Conservation (phyloP, 129 eudicot genomes). For the Helianthus tuberosus region DNA sequence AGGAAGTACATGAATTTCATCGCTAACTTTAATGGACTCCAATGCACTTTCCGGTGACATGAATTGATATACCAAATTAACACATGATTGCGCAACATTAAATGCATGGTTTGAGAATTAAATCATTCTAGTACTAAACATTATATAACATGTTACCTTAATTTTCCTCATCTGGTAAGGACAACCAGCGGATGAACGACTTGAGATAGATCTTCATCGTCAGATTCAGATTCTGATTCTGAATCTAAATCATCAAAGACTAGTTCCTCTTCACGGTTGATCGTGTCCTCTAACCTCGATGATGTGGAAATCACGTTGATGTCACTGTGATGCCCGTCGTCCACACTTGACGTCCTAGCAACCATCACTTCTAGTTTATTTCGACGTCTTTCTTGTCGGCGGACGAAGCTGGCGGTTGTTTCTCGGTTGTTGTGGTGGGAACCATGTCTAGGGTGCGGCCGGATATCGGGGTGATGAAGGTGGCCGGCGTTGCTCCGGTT, state of each 20-base stretch:
- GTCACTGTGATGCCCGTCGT: slow-evolving; percentile 24
- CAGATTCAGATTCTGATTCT: slow-evolving; percentile 25
- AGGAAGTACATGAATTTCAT: slow-evolving; percentile 78
- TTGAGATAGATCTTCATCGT: slow-evolving; percentile 34
- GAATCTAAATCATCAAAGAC: slow-evolving; percentile 45
- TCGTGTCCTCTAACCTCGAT: slow-evolving; percentile 30
- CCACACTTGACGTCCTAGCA: slow-evolving; percentile 37
- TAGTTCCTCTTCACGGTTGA: slow-evolving; percentile 26
- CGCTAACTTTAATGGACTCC: slow-evolving; percentile 61
- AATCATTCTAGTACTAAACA: background rate
- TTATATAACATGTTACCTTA: slow-evolving; percentile 44
- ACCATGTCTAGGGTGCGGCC: too few species aligned
- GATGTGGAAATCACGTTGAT: slow-evolving; percentile 23
- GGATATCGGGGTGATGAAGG: too few species aligned
- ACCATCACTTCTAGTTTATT: slow-evolving; percentile 24
- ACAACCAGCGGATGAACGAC: slow-evolving; percentile 69
- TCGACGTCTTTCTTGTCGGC: background rate
- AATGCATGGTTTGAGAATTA: slow-evolving; percentile 1
- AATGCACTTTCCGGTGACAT: slow-evolving; percentile 85
- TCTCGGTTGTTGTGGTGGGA: too few species aligned
- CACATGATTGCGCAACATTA: slow-evolving; percentile 59
- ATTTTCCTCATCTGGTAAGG: slow-evolving; percentile 74
- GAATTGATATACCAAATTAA: slow-evolving; percentile 64
- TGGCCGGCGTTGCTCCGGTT: too few species aligned
- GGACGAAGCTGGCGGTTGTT: too few species aligned